Evolutionary conservation across 805 yeast species (phyloP), one percentile per base, ranked within the genome.

Genomic region (Wickerhamiella azymoides): DNA sequence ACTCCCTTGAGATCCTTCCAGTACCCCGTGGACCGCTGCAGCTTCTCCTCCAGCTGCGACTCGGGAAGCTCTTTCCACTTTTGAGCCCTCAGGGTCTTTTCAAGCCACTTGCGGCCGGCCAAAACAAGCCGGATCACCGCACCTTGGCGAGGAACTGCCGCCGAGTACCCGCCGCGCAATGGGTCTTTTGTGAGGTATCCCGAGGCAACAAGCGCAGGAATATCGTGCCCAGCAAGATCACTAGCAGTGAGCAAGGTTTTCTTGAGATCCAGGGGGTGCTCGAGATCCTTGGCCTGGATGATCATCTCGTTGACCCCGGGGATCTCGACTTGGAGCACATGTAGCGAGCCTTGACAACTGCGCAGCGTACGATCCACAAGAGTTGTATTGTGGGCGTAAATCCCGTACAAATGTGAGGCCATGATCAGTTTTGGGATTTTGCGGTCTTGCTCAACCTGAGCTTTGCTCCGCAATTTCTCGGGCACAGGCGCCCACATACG

Each of bases 1-100:
- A 66, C 67, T 1, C 80, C 81, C 42, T 66, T 65, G 49, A 72
- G 68, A 2, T 75, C 75, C 33, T 64, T 61, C 61, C 77, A 66
- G 38, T 55, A 55, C 13, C 42, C 36, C 43, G 57, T 59, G 28
- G 58, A 52, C 10, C 51, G 36, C 11, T 53, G 55, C 49, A 62
- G 62, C 39, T 55, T 54, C 6, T 57, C 64, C n/a, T 40, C 49
- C 17, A 67, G 49, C 28, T 32, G 42, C 3, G 56, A 48, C 49
- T 67, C 70, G 18, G 66, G 54, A 43, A 61, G 45, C 47, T 68
- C 70, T n/a, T 57, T 55, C 56, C 62, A 67, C 33, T 57, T 53
- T 41, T 56, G 54, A 41, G 60, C 60, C 10, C 51, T 50, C 11
- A 66, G 55, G 10, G 55, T 47, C 21, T 53, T 54, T 30, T 56